phyloP scores from a whole-genome alignment of 1,284 basidiomycete genomes.

The Trametes hirsuta region DNA sequence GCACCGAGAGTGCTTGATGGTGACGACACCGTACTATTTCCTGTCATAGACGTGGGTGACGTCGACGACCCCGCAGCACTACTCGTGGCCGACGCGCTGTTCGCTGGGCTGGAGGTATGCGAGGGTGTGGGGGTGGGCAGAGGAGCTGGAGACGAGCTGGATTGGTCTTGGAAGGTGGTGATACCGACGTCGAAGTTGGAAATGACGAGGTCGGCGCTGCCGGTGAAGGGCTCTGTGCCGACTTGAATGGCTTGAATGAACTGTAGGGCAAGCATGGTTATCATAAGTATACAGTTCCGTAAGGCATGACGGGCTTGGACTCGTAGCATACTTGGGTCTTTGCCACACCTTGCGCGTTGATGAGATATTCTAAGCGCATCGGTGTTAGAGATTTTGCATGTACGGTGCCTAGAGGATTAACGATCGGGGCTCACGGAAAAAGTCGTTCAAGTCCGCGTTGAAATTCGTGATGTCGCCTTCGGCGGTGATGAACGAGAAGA shows the following conservation, averaged over 20 bases:
- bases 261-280: conserved; percentile 30
- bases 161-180: conserved; percentile 4
- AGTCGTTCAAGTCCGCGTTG: conserved; percentile 54
- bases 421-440: conserved; percentile 48
- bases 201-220: conserved; percentile 39
- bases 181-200: conserved; percentile 35
- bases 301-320: not conserved
- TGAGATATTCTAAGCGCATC: conserved; percentile 30
- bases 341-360: conserved; percentile 32
- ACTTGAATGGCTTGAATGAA: conserved; percentile 66
- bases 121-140: not conserved
- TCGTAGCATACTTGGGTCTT: conserved; percentile 28
- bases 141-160: not conserved
- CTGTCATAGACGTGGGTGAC: not conserved
- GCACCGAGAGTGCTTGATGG: not conserved
- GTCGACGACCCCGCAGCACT: not conserved
- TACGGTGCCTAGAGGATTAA: not conserved
- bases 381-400: not conserved
- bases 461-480: conserved; percentile 54
- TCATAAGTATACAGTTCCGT: too few species aligned
- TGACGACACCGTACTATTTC: not conserved
- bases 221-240: conserved; percentile 72
- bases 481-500: conserved; percentile 57
- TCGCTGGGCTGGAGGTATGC: not conserved
- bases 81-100: not conserved